These are phyloP conservation scores for Sporobolomyces pararoseus DNA, from an alignment of 768 basidiomycete genomes.

Conservation along the genomic window DNA sequence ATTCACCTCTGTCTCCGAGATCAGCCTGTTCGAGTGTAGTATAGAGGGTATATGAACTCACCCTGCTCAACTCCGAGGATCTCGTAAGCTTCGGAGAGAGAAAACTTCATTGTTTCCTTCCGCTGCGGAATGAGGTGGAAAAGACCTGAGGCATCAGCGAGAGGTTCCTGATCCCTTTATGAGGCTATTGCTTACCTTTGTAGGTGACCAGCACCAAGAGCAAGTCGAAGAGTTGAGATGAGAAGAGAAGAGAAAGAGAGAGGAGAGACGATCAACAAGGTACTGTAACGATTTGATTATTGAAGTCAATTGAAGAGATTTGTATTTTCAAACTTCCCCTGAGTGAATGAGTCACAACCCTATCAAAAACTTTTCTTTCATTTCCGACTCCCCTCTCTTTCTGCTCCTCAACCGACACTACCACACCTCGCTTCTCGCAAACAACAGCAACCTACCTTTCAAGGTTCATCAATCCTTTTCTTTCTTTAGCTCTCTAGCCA, in stretches of 20 bases:
- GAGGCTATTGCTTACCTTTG: no score
- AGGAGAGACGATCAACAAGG: neutral
- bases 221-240: neutral
- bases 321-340: no score
- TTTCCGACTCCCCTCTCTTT: neutral
- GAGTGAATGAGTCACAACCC: no score
- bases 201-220: neutral
- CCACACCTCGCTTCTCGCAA: neutral
- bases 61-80: neutral
- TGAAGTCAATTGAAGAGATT: no score
- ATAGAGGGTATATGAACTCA: neutral
- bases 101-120: neutral
- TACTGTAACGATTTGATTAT: no score
- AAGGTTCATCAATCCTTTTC: neutral
- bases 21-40: neutral
- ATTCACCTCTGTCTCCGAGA: neutral
- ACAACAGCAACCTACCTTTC: neutral
- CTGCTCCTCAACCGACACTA: neutral
- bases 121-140: no score
- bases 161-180: no score
- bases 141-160: no score
- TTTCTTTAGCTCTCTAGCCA: slow-evolving; percentile 5
- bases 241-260: neutral
- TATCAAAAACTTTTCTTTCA: neutral
- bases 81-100: neutral